Evolutionary conservation across 257 asterid species (phyloP).

Genomic region (Jaltomata sinuosa): DNA sequence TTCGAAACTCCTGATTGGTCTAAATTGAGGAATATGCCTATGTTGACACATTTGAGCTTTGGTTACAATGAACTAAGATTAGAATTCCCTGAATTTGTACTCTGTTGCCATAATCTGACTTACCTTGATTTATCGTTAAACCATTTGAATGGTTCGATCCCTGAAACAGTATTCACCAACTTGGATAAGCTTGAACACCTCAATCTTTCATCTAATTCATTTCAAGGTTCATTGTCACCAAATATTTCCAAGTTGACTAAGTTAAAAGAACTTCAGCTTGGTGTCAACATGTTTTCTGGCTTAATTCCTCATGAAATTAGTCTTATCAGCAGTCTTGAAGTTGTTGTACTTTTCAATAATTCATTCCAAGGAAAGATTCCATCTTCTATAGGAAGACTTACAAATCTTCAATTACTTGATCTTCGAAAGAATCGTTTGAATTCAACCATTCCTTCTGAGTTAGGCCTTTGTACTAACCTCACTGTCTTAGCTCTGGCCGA

Average conservation of each 20-base stretch:
- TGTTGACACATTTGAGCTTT: conserved; percentile 41
- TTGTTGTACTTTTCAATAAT: too few species aligned
- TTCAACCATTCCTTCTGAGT: conserved; percentile 26
- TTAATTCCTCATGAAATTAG: too few species aligned
- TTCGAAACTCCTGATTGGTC: too few species aligned
- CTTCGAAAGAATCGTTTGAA: conserved; percentile 8
- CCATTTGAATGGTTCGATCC: conserved; percentile 39
- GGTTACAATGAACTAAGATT: conserved; percentile 27
- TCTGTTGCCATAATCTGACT: conserved; percentile 36
- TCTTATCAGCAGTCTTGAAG: too few species aligned
- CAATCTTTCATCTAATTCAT: conserved; percentile 30
- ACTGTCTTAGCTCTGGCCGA: conserved; percentile 9
- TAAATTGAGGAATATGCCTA: too few species aligned
- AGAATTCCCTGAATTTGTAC: conserved; percentile 49
- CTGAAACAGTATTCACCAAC: conserved; percentile 38
- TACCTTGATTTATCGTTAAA: conserved; percentile 51
- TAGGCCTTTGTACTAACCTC: conserved; percentile 22
- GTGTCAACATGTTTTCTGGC: too few species aligned
- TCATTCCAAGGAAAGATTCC: too few species aligned
- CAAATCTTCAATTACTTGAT: too few species aligned
- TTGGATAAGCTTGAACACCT: conserved; percentile 41
- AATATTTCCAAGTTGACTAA: too few species aligned
- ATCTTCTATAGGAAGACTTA: too few species aligned
- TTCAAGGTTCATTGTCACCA: conserved; percentile 23
- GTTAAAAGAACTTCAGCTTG: too few species aligned